Base-by-base conservation (phyloP, 768 basidiomycete genomes). In the Tylopilus rubrobrunneus region DNA sequence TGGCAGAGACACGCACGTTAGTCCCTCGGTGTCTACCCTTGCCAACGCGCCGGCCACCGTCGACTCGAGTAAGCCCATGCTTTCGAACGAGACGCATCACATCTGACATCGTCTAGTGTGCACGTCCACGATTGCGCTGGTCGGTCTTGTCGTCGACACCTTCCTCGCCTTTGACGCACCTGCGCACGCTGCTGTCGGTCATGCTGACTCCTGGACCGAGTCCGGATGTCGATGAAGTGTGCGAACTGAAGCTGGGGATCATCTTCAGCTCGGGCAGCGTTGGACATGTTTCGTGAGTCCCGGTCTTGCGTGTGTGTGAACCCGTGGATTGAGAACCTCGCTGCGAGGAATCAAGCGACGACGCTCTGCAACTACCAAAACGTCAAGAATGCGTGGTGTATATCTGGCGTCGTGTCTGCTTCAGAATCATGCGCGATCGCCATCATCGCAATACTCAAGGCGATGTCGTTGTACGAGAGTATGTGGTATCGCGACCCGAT, bases 381-480 rank as follows among this genome's bases (percentile, higher is more conserved):
- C 34, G 58, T 80, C 6, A 67, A 62, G 27, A 78, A 79, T 36
- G 67, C 73, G 0, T 97, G 95, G 93, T 80, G 78, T n/a, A 70
- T 91, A 19, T 94, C 92, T 0, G 72, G 79, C 0, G 72, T 79
- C 34, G 78, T 81, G 2, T 87, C 93, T 3, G 89, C 92, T 0
- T n/a, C n/a, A n/a, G n/a, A n/a, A n/a, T 76, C 81, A 3, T 78
- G 88, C 14, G 80, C 86, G 5, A 65, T 95, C 5, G 78, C 80
- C 0, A 81, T 96, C 43, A 70, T 85, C 4, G 76, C 84, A 5
- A 67, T 89, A 15, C 77, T 96, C 7, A 82, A 87, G 40, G 79
- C 83, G 1, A 80, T 93, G 62, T 77, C 86, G 19, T 77, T 86
- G 44, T 83, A 85, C 56, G 86, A 89, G 70, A 86, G 93, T 84